These are phyloP conservation scores for Aspergillus pseudonomiae DNA, from an alignment of 2,329 filamentous ascomycete species.

Conservation along the genomic window DNA sequence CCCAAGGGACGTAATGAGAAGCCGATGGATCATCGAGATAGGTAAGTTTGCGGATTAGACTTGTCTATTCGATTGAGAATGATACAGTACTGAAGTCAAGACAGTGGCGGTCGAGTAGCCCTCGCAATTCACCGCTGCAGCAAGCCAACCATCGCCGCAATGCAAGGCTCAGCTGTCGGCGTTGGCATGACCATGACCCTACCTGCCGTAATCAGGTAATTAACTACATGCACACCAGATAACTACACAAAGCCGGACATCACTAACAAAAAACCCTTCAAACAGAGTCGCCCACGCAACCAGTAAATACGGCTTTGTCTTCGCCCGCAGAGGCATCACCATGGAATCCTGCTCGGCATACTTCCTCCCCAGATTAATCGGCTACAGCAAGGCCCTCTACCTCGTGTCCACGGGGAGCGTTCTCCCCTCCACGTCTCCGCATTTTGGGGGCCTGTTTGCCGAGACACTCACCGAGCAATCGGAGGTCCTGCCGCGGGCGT, in stretches of 20 bases:
- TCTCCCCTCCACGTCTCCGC: slow-evolving; percentile 53
- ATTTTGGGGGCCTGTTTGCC: slow-evolving; percentile 62
- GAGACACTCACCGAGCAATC: slow-evolving; percentile 63
- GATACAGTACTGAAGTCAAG: neutral
- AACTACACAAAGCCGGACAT: neutral
- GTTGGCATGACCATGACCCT: slow-evolving; percentile 63
- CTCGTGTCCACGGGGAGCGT: slow-evolving; percentile 65
- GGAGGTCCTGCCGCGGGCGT: slow-evolving; percentile 64
- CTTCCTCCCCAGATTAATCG: slow-evolving; percentile 72
- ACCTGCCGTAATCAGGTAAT: slow-evolving; percentile 55
- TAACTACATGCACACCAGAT: too few species aligned
- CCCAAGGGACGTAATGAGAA: slow-evolving; percentile 43
- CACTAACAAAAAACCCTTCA: neutral
- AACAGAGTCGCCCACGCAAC: slow-evolving; percentile 54
- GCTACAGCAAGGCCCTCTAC: slow-evolving; percentile 43
- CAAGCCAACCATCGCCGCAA: slow-evolving; percentile 59
- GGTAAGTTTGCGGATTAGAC: slow-evolving; percentile 37
- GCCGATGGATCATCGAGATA: slow-evolving; percentile 56
- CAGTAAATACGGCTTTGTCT: slow-evolving; percentile 75
- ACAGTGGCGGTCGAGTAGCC: slow-evolving; percentile 36
- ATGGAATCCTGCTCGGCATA: slow-evolving; percentile 74
- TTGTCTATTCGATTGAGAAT: neutral
- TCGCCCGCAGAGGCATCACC: slow-evolving; percentile 68
- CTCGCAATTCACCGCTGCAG: slow-evolving; percentile 61
- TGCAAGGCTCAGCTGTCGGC: slow-evolving; percentile 60